Percentiles rank a stretch among this genome's conserved stretches.
These are phyloP conservation scores for Podochytrium sp. DNA, from an alignment of 192 early-diverging fungal genomes.

Conservation along the genomic window DNA sequence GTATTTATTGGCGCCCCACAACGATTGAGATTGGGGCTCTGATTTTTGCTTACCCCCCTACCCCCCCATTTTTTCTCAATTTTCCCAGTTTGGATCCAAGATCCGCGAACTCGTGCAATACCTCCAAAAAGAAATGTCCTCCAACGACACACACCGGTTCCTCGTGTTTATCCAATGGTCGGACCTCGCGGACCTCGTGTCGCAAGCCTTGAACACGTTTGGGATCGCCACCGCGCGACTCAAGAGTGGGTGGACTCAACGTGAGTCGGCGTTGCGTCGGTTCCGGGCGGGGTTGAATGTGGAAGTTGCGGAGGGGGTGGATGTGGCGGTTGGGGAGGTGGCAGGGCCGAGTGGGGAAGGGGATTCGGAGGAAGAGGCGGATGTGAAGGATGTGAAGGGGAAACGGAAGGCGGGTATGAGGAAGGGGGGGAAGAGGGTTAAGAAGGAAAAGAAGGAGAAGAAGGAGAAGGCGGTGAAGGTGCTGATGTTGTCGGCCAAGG, in stretches of 20 bases:
- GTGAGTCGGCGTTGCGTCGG: background rate
- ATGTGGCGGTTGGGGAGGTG: background rate
- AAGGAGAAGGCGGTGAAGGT: constrained; percentile 13
- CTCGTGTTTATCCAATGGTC: constrained; percentile 29
- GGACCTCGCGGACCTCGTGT: constrained; percentile 20
- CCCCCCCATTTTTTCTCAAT: background rate
- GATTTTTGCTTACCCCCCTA: too few species aligned
- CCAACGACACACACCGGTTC: background rate
- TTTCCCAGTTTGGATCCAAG: constrained; percentile 27
- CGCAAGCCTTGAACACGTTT: constrained; percentile 22
- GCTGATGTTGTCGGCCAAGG: constrained; percentile 29
- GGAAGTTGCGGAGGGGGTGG: background rate
- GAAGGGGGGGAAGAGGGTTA: background rate
- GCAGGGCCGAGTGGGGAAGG: background rate
- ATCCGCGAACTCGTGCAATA: constrained; percentile 27
- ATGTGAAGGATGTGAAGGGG: background rate
- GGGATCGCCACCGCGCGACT: constrained; percentile 21
- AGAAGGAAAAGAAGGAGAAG: background rate
- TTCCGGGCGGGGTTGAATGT: constrained; percentile 19
- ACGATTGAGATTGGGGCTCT: background rate
- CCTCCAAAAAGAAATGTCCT: background rate
- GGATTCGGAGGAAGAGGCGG: background rate
- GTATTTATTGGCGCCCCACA: background rate
- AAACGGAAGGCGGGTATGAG: background rate
- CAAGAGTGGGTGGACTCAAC: constrained; percentile 25